phyloP scores from a whole-genome alignment of 306 rosid species.

The Rosa persica region DNA sequence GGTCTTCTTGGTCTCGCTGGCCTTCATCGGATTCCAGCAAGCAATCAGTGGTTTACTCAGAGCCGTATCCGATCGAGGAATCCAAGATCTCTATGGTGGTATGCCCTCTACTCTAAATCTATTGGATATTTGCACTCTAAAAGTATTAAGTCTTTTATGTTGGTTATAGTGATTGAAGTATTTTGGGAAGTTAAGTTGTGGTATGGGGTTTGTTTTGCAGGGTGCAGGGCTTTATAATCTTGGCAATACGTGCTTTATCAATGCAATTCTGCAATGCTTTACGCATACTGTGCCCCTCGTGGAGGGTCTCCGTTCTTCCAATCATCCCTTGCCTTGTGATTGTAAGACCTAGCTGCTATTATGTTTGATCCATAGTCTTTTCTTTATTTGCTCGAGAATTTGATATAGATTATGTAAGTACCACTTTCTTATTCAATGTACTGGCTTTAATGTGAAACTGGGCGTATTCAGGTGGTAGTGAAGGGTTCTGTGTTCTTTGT shows the following conservation, averaged over 20 bases:
- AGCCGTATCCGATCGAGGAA: neutral
- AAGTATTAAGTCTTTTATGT: neutral
- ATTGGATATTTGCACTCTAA: no score
- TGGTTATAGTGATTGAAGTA: neutral
- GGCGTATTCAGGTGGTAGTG: constrained; percentile 48
- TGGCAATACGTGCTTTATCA: constrained; percentile 85
- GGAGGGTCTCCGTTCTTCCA: constrained; percentile 47
- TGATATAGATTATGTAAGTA: neutral
- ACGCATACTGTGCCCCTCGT: constrained; percentile 84
- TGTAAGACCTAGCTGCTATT: constrained; percentile 37
- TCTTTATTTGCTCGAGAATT: neutral
- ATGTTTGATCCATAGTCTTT: neutral
- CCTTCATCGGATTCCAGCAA: constrained; percentile 15
- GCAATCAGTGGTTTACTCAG: constrained; percentile 2
- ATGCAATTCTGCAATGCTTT: constrained; percentile 79
- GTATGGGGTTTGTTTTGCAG: constrained; percentile 37
- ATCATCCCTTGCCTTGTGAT: constrained; percentile 42
- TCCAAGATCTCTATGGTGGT: constrained; percentile 45
- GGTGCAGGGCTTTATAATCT: constrained; percentile 84
- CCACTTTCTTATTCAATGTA: neutral
- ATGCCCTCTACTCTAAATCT: neutral
- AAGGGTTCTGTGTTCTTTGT: constrained; percentile 68
- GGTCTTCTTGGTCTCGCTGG: constrained; percentile 26
- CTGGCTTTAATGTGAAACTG: constrained; percentile 18
- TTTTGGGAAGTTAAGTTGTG: constrained; percentile 18